Evolutionary conservation across 805 yeast species (phyloP), one percentile per base, ranked within the genome.

Genomic region (Metschnikowia santaceciliae): DNA sequence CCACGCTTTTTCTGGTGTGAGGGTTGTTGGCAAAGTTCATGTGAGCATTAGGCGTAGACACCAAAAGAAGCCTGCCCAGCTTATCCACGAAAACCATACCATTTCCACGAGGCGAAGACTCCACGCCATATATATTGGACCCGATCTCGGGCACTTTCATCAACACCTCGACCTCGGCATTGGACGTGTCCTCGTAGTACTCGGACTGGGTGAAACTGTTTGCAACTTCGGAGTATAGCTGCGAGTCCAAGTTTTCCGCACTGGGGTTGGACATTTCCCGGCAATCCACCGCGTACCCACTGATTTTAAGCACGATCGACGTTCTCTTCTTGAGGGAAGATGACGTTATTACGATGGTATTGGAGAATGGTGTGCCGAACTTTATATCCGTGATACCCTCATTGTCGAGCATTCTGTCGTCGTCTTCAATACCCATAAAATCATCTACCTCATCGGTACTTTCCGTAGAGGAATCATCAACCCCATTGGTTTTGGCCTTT

Each of bases 381-480:
- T 79, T 78, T 6, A 88, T 69, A 54, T 84, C 88, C 0, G 98
- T 92, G 36, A 92, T 88, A 2, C 97, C 97, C 63, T 91, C 97
- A 50, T 88, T 82, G 54, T 88, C 95, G 57, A 86, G 69, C 74
- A 70, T 69, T 40, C 66, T 54, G 37, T 64, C 66, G 43, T 58
- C 60, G 35, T 57, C 62, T 19, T 53, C 55, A 13, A 47, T 51
- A 4, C 43, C 49, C 23, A 47, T 36, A 8, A 52, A 49, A 7
- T 42, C 52, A 13, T 51, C 59, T 10, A 46, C 22, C 7, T 45
- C 48, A 13, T 55, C 58, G 6, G 42, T 42, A 8, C 51, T 39
- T 7, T 51, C 57, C 2, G 48, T 52, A 3, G 56, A 56, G 4
- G 54, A 62, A 7, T 55, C 47, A 13, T 56, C 56, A 8, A 19